Evolutionary conservation across 345 rosid genomes (phyloP).

Genomic region (Bruguiera gymnorhiza): DNA sequence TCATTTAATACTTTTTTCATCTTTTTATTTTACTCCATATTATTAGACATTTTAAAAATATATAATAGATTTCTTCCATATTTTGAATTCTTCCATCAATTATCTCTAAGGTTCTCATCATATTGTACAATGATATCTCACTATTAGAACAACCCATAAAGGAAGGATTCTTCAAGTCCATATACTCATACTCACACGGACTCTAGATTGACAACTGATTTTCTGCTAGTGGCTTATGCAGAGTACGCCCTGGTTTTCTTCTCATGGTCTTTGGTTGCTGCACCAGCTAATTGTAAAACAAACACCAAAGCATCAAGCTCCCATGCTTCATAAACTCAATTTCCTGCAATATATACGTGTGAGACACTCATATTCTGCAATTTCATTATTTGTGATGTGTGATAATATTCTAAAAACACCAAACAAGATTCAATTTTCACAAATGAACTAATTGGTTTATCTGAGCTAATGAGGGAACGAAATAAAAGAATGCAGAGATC

Average conservation of each 20-base stretch:
- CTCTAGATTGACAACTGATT: slow-evolving; percentile 58
- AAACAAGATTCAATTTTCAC: neutral
- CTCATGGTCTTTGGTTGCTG: slow-evolving; percentile 34
- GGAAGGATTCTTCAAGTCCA: slow-evolving; percentile 53
- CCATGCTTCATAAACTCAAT: slow-evolving; percentile 85
- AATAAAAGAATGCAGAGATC: slow-evolving; percentile 76
- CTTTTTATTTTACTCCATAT: too few relatives aligned
- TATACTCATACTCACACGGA: slow-evolving; percentile 81
- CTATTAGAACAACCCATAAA: slow-evolving; percentile 29
- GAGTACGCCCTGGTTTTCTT: slow-evolving; percentile 39
- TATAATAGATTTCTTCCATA: too few relatives aligned
- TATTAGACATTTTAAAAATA: too few relatives aligned
- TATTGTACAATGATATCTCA: slow-evolving; percentile 76
- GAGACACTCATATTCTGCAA: neutral
- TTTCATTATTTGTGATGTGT: neutral
- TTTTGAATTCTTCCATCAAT: too few relatives aligned
- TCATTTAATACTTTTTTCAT: too few relatives aligned
- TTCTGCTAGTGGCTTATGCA: slow-evolving; percentile 40
- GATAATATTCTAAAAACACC: neutral
- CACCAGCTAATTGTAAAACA: slow-evolving; percentile 60
- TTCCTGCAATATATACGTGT: slow-evolving; percentile 49
- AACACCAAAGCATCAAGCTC: slow-evolving; percentile 85
- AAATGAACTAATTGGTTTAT: slow-evolving; percentile 56
- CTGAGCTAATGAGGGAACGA: too few relatives aligned
- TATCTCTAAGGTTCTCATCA: too few relatives aligned